These are phyloP conservation scores for Psilocybe subaeruginosa DNA, from an alignment of 768 basidiomycete species.

Conservation along the genomic window DNA sequence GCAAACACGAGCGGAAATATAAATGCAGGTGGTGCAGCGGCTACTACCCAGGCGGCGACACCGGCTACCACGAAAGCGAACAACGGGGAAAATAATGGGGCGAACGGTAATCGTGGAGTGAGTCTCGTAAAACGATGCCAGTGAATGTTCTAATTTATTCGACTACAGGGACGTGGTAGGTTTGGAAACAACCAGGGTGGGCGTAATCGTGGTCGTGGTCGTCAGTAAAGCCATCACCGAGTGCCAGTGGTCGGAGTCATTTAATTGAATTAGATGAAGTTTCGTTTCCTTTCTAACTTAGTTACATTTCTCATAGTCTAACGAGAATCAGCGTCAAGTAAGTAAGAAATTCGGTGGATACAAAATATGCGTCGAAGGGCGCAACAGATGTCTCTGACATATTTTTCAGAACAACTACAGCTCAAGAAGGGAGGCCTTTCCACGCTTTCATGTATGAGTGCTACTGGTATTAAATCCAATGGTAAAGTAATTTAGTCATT, in stretches of 20 bases:
- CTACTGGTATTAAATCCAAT: too few relatives aligned
- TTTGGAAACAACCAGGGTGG: constrained; percentile 8
- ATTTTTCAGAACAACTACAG: too few relatives aligned
- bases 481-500: too few relatives aligned
- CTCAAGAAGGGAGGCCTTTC: too few relatives aligned
- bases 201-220: neutral
- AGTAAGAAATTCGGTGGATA: too few relatives aligned
- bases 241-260: too few relatives aligned
- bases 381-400: too few relatives aligned
- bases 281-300: neutral
- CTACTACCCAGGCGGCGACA: neutral
- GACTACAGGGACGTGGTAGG: neutral
- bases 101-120: neutral
- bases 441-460: too few relatives aligned
- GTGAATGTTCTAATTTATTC: neutral
- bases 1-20: constrained; percentile 8
- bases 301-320: too few relatives aligned
- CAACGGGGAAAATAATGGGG: neutral
- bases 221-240: neutral
- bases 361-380: neutral
- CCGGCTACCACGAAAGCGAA: neutral
- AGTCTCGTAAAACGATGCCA: neutral
- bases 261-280: neutral
- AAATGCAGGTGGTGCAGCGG: neutral
- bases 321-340: too few relatives aligned